Evolutionary conservation across 495 filamentous ascomycete genomes (phyloP).

Genomic region (Opeltia flavorubescens): DNA sequence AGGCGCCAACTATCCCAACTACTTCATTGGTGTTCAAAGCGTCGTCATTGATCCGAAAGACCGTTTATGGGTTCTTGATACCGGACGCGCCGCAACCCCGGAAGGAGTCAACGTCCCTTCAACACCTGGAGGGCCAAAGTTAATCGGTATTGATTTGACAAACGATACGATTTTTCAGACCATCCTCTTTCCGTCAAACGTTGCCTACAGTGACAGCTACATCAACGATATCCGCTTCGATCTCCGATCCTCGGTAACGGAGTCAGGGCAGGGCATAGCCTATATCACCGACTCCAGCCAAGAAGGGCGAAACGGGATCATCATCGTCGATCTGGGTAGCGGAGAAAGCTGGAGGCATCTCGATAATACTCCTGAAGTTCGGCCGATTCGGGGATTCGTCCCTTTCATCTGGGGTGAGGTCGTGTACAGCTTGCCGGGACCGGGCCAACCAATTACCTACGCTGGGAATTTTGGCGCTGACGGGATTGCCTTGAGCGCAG

Average conservation of each 20-base stretch:
- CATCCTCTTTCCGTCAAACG: constrained; percentile 28
- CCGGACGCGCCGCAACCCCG: constrained; percentile 25
- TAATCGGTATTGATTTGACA: constrained; percentile 26
- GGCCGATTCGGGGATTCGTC: constrained; percentile 23
- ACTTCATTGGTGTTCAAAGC: constrained; percentile 31
- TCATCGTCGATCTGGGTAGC: constrained; percentile 31
- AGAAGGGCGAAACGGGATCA: constrained; percentile 29
- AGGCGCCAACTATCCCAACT: constrained; percentile 25
- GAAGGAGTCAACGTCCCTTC: constrained; percentile 24
- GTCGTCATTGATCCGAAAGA: constrained; percentile 31
- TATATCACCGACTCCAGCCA: constrained; percentile 32
- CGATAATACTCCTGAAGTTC: constrained; percentile 20
- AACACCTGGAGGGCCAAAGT: constrained; percentile 28
- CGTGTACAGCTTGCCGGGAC: constrained; percentile 17
- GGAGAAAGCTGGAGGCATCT: constrained; percentile 33
- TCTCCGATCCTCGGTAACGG: constrained; percentile 19
- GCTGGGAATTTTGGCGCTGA: constrained; percentile 21
- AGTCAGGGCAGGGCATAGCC: constrained; percentile 24
- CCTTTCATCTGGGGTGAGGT: constrained; percentile 29
- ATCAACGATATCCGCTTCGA: constrained; percentile 36
- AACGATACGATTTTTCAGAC: constrained; percentile 28
- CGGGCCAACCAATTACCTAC: constrained; percentile 15
- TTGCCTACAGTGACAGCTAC: constrained; percentile 28
- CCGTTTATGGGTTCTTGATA: constrained; percentile 34
- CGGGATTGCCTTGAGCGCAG: constrained; percentile 25